A percentile compares a stretch with the other conserved stretches of the same genome.
Conservation (phyloP, 2,329 filamentous ascomycete genomes). For the Acarospora socialis region DNA sequence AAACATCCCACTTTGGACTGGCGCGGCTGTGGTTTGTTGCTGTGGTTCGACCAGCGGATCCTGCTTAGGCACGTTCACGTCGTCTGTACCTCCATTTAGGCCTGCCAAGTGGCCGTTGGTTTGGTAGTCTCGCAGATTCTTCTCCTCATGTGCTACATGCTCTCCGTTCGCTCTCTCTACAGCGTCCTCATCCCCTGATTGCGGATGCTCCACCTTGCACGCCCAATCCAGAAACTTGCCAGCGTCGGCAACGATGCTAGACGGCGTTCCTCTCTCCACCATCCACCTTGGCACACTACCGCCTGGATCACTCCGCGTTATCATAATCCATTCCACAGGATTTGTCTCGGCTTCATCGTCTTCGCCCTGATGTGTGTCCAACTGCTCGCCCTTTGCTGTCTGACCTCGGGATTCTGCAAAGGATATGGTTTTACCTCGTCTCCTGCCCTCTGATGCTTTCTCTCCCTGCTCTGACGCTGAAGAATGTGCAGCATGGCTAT, state of each 20-base stretch:
- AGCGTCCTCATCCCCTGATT: slow-evolving; percentile 20
- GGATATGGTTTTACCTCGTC: slow-evolving; percentile 28
- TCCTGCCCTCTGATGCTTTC: slow-evolving; percentile 15
- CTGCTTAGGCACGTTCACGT: slow-evolving; percentile 1
- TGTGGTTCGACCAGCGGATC: too few relatives aligned
- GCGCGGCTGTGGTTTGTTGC: neutral
- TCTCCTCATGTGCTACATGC: slow-evolving; percentile 4
- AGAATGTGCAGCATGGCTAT: neutral
- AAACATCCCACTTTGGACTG: slow-evolving; percentile 16
- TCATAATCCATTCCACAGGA: slow-evolving; percentile 83
- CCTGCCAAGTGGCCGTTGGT: slow-evolving; percentile 17
- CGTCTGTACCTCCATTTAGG: slow-evolving; percentile 11
- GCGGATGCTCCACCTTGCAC: slow-evolving; percentile 34
- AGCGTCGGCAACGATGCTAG: slow-evolving; percentile 64
- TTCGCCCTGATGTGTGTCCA: slow-evolving; percentile 16
- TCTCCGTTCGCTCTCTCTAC: slow-evolving; percentile 1
- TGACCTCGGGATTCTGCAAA: slow-evolving; percentile 28
- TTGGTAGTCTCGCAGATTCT: slow-evolving; percentile 12
- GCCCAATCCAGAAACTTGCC: slow-evolving; percentile 74
- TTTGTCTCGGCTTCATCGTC: slow-evolving; percentile 40
- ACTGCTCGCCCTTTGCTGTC: slow-evolving; percentile 15
- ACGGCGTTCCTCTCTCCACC: slow-evolving; percentile 78
- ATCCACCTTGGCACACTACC: slow-evolving; percentile 80
- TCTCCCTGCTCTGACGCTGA: slow-evolving; percentile 11
- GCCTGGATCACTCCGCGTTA: slow-evolving; percentile 76